These are phyloP conservation scores for Lathyrus sativus DNA, from an alignment of 306 rosid species.

Conservation along the genomic window DNA sequence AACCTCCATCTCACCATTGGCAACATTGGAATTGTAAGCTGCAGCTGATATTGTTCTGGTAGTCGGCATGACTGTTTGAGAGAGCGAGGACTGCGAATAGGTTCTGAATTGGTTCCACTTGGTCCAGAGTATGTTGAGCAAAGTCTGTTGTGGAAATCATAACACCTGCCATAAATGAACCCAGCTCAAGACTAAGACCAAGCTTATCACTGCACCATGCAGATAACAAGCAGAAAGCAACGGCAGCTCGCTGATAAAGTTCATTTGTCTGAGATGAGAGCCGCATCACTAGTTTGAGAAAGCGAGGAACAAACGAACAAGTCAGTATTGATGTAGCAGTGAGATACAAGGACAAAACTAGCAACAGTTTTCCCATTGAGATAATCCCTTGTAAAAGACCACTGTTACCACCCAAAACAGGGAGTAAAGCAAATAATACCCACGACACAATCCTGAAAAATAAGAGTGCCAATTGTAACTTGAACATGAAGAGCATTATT, in stretches of 20 bases:
- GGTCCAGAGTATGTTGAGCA: constrained; percentile 94
- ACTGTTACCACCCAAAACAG: constrained; percentile 96
- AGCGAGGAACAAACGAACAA: constrained; percentile 97
- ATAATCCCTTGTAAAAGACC: constrained; percentile 88
- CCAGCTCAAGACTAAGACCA: constrained; percentile 99
- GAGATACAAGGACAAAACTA: constrained; percentile 83
- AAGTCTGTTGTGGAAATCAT: constrained; percentile 96
- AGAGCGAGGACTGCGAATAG: constrained; percentile 97
- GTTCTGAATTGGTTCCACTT: constrained; percentile 99
- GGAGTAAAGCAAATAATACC: constrained; percentile 98
- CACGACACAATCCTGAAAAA: constrained; percentile 99
- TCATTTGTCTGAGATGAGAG: constrained; percentile 97
- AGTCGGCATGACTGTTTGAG: constrained; percentile 91
- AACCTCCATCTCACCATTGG: too few species aligned
- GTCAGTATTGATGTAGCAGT: constrained; percentile 68
- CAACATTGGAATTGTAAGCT: too few species aligned
- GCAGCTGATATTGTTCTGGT: too few species aligned
- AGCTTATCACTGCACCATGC: constrained; percentile 99
- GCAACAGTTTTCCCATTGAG: constrained; percentile 95
- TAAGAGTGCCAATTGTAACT: constrained; percentile 96
- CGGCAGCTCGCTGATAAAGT: constrained; percentile 97
- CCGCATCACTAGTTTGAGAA: constrained; percentile 89
- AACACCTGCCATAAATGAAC: constrained; percentile 97
- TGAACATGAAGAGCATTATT: constrained; percentile 86
- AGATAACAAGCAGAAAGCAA: constrained; percentile 97